A percentile compares a stretch with the other conserved stretches of the same genome.
phyloP scores from a whole-genome alignment of 1,284 basidiomycete species.

The Takashimella koratensis region DNA sequence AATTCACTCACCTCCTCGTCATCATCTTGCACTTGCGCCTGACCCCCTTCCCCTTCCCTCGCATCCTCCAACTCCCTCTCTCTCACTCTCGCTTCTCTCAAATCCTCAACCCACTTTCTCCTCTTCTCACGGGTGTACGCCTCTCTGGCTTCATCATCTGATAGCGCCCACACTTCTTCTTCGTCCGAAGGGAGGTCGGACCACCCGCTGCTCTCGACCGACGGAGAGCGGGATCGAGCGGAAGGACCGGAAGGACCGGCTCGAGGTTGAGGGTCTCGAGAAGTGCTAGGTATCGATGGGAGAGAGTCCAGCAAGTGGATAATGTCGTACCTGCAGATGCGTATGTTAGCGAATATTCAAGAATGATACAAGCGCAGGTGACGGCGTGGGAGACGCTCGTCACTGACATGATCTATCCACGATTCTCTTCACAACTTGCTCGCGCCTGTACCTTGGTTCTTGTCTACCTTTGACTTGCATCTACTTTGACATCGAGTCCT shows the following conservation, averaged over 20 bases:
- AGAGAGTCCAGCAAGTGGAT: conserved; percentile 62
- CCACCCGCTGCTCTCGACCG: conserved; percentile 45
- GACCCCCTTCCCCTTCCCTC: conserved; percentile 49
- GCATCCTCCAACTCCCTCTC: conserved; percentile 44
- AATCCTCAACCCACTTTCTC: conserved; percentile 58
- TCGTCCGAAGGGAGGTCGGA: conserved; percentile 77
- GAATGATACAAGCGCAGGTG: no score
- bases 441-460: no score
- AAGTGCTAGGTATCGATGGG: conserved; percentile 12
- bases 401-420: no score
- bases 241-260: conserved; percentile 10
- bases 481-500: no score
- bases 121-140: conserved; percentile 62
- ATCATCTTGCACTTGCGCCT: conserved; percentile 31
- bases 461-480: no score
- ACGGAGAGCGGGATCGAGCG: conserved; percentile 21
- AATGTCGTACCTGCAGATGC: conserved; percentile 78
- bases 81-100: conserved; percentile 61
- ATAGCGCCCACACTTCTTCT: conserved; percentile 75
- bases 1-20: conserved; percentile 61
- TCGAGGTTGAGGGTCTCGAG: not conserved
- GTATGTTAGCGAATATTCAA: no score
- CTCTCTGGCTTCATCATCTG: conserved; percentile 62
- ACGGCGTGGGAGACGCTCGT: no score
- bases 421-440: no score